These are phyloP conservation scores for Hermanozyma aechmeae DNA, from an alignment of 805 yeast genomes.

Conservation along the genomic window DNA sequence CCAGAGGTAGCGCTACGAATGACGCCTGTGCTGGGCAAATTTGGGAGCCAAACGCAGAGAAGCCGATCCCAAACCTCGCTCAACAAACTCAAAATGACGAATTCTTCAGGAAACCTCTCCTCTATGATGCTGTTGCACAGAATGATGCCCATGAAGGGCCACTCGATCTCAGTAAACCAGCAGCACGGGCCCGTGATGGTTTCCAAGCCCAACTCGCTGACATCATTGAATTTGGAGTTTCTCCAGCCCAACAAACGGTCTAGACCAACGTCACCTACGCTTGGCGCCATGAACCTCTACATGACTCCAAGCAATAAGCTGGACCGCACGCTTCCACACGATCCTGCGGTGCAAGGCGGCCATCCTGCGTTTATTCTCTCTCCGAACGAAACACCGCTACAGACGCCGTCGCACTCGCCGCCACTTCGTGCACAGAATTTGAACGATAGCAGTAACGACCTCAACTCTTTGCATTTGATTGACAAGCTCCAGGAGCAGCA, in stretches of 20 bases:
- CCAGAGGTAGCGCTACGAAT: too few relatives aligned
- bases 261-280: conserved; percentile 39
- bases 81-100: conserved; percentile 14
- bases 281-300: conserved; percentile 5
- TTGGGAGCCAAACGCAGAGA: conserved; percentile 20
- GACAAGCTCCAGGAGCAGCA: conserved; percentile 17
- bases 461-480: conserved; percentile 15
- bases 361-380: conserved; percentile 17
- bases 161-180: conserved; percentile 3
- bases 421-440: conserved; percentile 13
- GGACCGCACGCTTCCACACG: not conserved
- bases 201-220: conserved; percentile 21
- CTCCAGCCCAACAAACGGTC: conserved; percentile 29
- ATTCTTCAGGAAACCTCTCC: conserved; percentile 12
- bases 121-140: conserved; percentile 17
- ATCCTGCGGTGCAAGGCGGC: not conserved
- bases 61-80: conserved; percentile 18
- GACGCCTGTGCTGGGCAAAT: too few relatives aligned
- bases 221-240: conserved; percentile 29
- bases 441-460: conserved; percentile 6
- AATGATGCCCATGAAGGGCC: conserved; percentile 35
- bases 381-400: conserved; percentile 40
- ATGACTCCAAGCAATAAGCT: conserved; percentile 3
- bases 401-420: conserved; percentile 43
- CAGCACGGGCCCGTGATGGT: conserved; percentile 5